phyloP scores from a whole-genome alignment of 78 protist genomes.

The Dictyostelium citrinum region DNA sequence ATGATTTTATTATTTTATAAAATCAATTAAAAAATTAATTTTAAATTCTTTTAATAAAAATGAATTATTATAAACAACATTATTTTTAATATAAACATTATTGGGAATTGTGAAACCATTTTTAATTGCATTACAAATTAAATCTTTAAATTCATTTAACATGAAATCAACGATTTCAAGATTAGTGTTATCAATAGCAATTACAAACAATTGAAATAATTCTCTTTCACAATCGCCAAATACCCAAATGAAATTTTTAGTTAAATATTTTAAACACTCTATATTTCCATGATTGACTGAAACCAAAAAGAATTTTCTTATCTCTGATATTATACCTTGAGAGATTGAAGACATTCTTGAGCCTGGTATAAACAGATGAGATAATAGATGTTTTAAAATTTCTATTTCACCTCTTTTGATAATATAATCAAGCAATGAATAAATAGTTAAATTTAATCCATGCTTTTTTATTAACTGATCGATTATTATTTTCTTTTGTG shows the following conservation, averaged over 20 bases:
- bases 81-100: neutral
- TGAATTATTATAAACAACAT: neutral
- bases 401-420: neutral
- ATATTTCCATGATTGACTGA: neutral
- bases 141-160: neutral
- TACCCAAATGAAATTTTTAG: neutral
- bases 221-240: neutral
- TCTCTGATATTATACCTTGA: neutral
- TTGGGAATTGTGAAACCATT: neutral
- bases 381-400: neutral
- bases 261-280: neutral
- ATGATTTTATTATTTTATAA: neutral
- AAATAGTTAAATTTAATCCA: neutral
- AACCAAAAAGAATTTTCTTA: neutral
- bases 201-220: neutral
- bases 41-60: neutral
- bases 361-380: neutral
- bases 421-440: neutral
- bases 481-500: neutral
- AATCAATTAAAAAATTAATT: neutral
- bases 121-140: neutral
- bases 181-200: neutral
- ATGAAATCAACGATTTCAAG: neutral
- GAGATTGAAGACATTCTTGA: neutral
- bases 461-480: neutral